Conservation (phyloP, 768 basidiomycete genomes). For the Gymnopilus junonius region DNA sequence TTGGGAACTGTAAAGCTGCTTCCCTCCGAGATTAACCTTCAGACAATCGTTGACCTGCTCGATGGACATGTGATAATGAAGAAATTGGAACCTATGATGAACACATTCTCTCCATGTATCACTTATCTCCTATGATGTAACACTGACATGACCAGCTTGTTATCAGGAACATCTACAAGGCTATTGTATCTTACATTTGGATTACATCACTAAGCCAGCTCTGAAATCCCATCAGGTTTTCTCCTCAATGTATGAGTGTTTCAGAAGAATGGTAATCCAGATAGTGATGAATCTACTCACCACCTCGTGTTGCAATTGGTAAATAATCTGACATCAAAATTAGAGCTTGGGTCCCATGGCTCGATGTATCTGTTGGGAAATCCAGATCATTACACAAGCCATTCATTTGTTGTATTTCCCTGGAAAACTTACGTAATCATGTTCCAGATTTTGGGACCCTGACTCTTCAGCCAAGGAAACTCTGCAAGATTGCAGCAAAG, state of each 20-base stretch:
- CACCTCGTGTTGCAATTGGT: slow-evolving; percentile 28
- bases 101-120: slow-evolving; percentile 24
- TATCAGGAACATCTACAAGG: slow-evolving; percentile 37
- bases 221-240: slow-evolving; percentile 41
- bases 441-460: slow-evolving; percentile 23
- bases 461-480: background rate
- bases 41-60: slow-evolving; percentile 14
- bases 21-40: slow-evolving; percentile 33
- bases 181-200: slow-evolving; percentile 36
- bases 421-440: slow-evolving; percentile 35
- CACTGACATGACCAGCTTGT: slow-evolving; percentile 10
- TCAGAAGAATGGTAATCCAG: slow-evolving; percentile 21
- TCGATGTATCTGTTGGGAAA: slow-evolving; percentile 21
- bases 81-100: slow-evolving; percentile 26
- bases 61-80: slow-evolving; percentile 29
- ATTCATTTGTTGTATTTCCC: slow-evolving; percentile 30
- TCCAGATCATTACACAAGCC: slow-evolving; percentile 15
- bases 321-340: slow-evolving; percentile 31
- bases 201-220: slow-evolving; percentile 32
- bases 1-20: slow-evolving; percentile 36
- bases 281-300: slow-evolving; percentile 15
- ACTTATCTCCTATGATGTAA: background rate
- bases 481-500: no score
- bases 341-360: slow-evolving; percentile 35
- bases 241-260: slow-evolving; percentile 18